Base-by-base conservation (phyloP, 2,329 filamentous ascomycete genomes). In the Neospermospora avenae region DNA sequence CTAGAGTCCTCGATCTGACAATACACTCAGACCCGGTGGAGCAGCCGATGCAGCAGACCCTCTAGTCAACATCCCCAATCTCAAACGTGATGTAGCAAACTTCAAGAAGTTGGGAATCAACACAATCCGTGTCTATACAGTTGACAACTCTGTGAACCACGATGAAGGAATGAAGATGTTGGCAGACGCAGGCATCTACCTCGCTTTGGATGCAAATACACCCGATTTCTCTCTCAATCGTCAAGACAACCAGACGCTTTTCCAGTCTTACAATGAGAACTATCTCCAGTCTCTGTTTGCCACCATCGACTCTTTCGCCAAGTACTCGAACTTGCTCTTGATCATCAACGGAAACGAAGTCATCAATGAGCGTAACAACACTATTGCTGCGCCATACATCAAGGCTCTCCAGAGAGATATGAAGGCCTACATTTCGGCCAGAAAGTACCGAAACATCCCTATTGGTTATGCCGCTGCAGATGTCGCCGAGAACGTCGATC, bases 211-310 rank as follows among this genome's bases (percentile, higher is more conserved):
- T 69, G 84, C 88, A 75, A 89, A 89, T 79, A 86, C 84, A n/a
- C 86, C 87, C 63, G 80, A 83, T 64, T 89, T 89, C 77, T 88
- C 86, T 3, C 74, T 90, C 74, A 88, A 87, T 77, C 83, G 87
- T 63, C 80, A 76, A 51, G 75, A 81, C 18, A 57, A 57, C 85
- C 86, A 51, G 75, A 76, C 60, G 65, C 72, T 58, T 3, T 52
- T n/a, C 35, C 45, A 56, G 16, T 89, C 87, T 1, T 90, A 90
- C 81, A 90, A 89, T 74, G 79, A 81, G 63, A 82, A 82, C 61
- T 90, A 90, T 73, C 79, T 90, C 14, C 86, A 89, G 76, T 86
- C 81, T 75, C 74, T 90, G 72, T 90, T 90, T 74, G 84, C 87
- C 11, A 89, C 87, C 48, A 81, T 90, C 63, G 86, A 89, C 73